Base-by-base conservation (phyloP, 257 asterid genomes). In the Primulina tabacum region DNA sequence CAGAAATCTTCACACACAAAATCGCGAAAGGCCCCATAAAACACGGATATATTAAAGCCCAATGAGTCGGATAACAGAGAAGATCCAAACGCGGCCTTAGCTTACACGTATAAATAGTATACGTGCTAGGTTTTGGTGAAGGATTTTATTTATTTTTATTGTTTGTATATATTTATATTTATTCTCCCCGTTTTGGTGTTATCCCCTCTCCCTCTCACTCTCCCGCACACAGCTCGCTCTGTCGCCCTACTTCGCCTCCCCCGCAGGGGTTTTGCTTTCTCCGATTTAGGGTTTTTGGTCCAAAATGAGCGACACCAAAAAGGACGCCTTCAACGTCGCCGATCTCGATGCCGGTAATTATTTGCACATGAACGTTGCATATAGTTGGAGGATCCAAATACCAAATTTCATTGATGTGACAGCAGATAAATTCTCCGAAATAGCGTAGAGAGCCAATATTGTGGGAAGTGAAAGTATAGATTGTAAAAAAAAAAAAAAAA, bases 331-430 rank as follows among this genome's bases (percentile, higher is more conserved):
- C 60, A 83, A 75, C 77, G 82, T 83, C 59, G 74, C 85, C 24
- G 85, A 83, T 80, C 81, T 83, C 26, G 60, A 82, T 57, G 67
- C 84, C 7, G 84, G 87, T 82, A 59, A 37, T 20, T 26, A n/a
- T n/a, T 28, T 28, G 3, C 2, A 28, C 29, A 28, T 3, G 30
- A 28, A 0, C 2, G 2, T 28, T 28, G 30, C 30, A 28, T 28
- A 28, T 28, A 28, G 2, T 28, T 28, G 30, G 30, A 28, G 30
- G 4, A 28, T 28, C 4, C 37, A 33, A 33, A 32, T 32, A 32
- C 53, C 17, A 43, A 12, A 43, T 12, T 3, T 43, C 12, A 43
- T 3, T 40, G 5, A 1, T 0, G 17, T 9, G 50, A 40, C 16
- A 40, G 16, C 16, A 2, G 50, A 38, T 10, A 43, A 12, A 43